Evolutionary conservation across 768 basidiomycete genomes (phyloP), one percentile per base, ranked within the genome.

Genomic region (Phlebiopsis flavidoalba): DNA sequence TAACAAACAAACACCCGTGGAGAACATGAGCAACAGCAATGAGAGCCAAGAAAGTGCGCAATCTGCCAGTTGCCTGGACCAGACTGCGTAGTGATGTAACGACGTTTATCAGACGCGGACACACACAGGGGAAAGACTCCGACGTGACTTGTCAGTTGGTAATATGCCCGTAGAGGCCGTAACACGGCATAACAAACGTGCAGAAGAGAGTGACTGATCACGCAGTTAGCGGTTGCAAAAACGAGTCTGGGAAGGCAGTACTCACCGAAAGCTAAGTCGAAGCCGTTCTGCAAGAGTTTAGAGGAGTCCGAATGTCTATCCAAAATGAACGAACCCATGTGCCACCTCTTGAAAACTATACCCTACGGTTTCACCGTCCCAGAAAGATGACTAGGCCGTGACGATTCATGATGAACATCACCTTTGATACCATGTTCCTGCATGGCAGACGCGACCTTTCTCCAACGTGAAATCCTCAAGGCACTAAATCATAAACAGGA

Each of bases 341-440:
- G 24, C 90, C 90, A n/a, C n/a, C n/a, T n/a, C 68, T 87, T 91
- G 74, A 89, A 90, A 72, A n/a, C n/a, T 87, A 92, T 10, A 92
- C 90, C n/a, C n/a, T 91, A 19, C 8, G 22, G n/a, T 21, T 12
- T 3, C 33, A 26, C 50, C 3, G 50, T 51, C n/a, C n/a, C 11
- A 31, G n/a, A 8, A 56, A 36, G n/a, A 45, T 11, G 5, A 43
- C 19, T 24, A 45, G 35, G 37, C 35, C n/a, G 46, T 7, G n/a
- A n/a, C 21, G 33, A n/a, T 26, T 14, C 2, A 12, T 17, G 22
- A 19, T 53, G 51, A 22, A 46, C 70, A 45, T 48, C n/a, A 90
- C 95, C 92, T 83, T 82, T 86, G 52, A 98, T 86, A 4, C 95
- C 95, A 69, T 94, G 94, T 71, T 98, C 95, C 70, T 97, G 92